A percentile compares a stretch with the other conserved stretches of the same genome.
Evolutionary conservation across 805 yeast species (phyloP).

Genomic region (Candida maesae): DNA sequence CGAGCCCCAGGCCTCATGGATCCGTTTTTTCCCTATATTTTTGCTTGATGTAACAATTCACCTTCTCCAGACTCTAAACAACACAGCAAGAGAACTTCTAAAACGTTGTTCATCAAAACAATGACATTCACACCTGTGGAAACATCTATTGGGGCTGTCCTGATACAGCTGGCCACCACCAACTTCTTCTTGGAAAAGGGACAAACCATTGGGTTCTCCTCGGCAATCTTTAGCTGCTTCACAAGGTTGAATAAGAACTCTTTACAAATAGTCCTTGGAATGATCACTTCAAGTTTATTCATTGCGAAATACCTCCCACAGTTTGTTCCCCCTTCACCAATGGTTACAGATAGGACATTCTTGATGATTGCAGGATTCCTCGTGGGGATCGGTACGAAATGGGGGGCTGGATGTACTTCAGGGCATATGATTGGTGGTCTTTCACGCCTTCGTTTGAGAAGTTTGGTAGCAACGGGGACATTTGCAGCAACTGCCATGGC

Average conservation of each 20-base stretch:
- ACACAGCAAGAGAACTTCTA: no score
- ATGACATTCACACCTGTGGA: constrained; percentile 40
- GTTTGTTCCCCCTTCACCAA: constrained; percentile 26
- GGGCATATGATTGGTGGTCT: constrained; percentile 52
- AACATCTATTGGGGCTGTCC: constrained; percentile 42
- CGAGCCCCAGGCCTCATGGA: no score
- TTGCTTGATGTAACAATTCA: no score
- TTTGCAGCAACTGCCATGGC: constrained; percentile 36
- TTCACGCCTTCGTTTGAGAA: constrained; percentile 42
- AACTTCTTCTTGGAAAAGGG: constrained; percentile 39
- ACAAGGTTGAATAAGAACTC: constrained; percentile 26
- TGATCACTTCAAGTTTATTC: constrained; percentile 29
- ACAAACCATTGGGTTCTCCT: constrained; percentile 44
- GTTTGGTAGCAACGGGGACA: constrained; percentile 40
- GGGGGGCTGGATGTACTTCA: constrained; percentile 51
- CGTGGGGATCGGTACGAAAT: constrained; percentile 45
- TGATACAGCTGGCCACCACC: constrained; percentile 44
- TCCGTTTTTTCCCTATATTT: no score
- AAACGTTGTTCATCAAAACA: no score
- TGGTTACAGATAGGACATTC: constrained; percentile 1
- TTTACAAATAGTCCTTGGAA: constrained; percentile 34
- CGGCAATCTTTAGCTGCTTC: constrained; percentile 33
- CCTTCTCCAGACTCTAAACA: no score
- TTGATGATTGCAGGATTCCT: constrained; percentile 34
- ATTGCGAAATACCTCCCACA: constrained; percentile 25